Percentiles rank a stretch among this genome's conserved stretches.
phyloP scores from a whole-genome alignment of 495 filamentous ascomycete genomes.

The Paragyromitra xinjiangensis region DNA sequence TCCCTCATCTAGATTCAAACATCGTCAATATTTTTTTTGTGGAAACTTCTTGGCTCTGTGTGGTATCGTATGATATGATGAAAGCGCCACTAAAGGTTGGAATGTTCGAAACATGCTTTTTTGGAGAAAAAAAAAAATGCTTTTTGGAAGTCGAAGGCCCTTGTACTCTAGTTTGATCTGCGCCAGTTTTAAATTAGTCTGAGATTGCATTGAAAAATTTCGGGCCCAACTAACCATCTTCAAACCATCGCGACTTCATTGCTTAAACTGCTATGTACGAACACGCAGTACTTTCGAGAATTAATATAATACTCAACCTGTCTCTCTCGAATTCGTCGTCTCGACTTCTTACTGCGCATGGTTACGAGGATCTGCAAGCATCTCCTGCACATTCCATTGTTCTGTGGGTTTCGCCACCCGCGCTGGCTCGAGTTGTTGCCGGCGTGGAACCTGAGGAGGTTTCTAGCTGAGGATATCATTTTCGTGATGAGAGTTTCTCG shows the following conservation, averaged over 20 bases:
- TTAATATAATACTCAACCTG: neutral
- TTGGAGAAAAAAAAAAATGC: conserved; percentile 7
- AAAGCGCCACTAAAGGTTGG: neutral
- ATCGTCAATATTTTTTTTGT: neutral
- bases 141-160: conserved; percentile 11
- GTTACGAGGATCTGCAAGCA: conserved; percentile 12
- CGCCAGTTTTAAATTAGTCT: conserved; percentile 36
- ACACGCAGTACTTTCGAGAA: conserved; percentile 7
- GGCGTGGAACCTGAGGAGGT: conserved; percentile 1
- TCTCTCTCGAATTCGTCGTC: conserved; percentile 9
- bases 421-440: conserved; percentile 18
- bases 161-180: conserved; percentile 17
- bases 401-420: conserved; percentile 7
- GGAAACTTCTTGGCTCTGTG: neutral
- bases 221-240: conserved; percentile 27
- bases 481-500: conserved; percentile 6
- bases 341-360: neutral
- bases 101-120: conserved; percentile 8
- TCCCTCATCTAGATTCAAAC: conserved; percentile 24
- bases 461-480: neutral
- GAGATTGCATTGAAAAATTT: conserved; percentile 29
- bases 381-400: conserved; percentile 19
- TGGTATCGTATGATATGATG: neutral
- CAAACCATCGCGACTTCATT: conserved; percentile 40
- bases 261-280: conserved; percentile 20